Base-by-base conservation (phyloP, 345 rosid species). In the Pelargonium nanum region DNA sequence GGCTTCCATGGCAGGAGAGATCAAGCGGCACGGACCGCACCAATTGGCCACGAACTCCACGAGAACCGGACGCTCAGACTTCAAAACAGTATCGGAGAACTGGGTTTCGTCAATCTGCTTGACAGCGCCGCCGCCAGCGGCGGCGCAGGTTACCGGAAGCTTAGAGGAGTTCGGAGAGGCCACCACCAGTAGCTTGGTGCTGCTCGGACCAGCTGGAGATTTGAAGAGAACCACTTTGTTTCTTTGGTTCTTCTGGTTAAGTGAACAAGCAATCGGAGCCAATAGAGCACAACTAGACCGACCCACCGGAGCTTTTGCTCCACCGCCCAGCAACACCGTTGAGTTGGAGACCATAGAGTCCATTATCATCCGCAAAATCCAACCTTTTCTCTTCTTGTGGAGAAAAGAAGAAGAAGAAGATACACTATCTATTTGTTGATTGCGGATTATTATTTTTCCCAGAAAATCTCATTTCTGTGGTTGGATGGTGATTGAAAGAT, bases 11-110 rank as follows among this genome's bases (percentile, higher is more conserved):
- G 91, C 88, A 4, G 92, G 86, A 75, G 88, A 78, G 66, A 89
- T 85, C 64, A 89, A 74, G 53, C 89, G 87, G 77, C 97, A 89
- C 6, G 97, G 95, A 22, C 97, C 97, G 56, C 97, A 89, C 97
- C 97, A 87, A 60, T 65, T 76, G 54, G 97, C 97, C 3, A 89
- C 86, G 78, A 89, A 89, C 77, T 87, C 95, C 4, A 89, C 90
- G 16, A 86, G 80, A 67, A 89, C 89, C 58, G 91, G 94, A 63
- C 84, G 79, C 58, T 81, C 83, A 26, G 88, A 77, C 66, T 78
- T 72, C 63, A 86, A 64, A 54, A 86, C 97, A 57, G 77, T 71
- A 61, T 76, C 75, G 50, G 70, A 58, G 61, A 89, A 86, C 74
- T 80, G 83, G 24, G 57, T 76, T 65, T 89, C 81, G 6, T 68